Conservation (phyloP, 352 stramenopile species). For the Globisporangium parvum region DNA sequence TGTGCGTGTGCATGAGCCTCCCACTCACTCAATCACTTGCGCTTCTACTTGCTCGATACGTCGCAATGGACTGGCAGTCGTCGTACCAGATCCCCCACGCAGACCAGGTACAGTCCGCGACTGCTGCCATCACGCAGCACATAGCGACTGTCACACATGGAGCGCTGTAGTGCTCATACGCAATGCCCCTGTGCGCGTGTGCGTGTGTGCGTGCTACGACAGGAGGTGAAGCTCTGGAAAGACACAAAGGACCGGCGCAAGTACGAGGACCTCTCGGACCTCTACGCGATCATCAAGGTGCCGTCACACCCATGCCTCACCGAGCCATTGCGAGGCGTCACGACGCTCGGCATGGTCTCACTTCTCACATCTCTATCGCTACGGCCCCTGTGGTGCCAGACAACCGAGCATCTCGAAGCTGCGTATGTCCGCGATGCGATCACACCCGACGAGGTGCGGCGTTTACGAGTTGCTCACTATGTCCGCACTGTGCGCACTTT, state of each 20-base stretch:
- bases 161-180: neutral
- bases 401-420: constrained; percentile 96
- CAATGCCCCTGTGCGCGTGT: neutral
- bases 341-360: neutral
- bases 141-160: neutral
- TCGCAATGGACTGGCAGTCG: neutral
- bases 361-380: neutral
- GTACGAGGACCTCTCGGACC: constrained; percentile 85
- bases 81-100: neutral
- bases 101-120: neutral
- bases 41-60: neutral
- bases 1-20: too few relatives aligned
- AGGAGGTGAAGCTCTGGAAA: constrained; percentile 79
- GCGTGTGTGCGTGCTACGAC: neutral
- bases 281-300: constrained; percentile 97
- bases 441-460: constrained; percentile 86
- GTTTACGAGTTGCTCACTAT: neutral
- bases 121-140: neutral
- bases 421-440: constrained; percentile 96
- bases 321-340: neutral
- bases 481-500: neutral
- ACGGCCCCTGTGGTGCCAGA: constrained; percentile 23
- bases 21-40: neutral
- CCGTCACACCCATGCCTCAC: neutral
- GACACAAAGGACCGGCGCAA: constrained; percentile 84